Percentiles rank a stretch among this genome's conserved stretches.
Evolutionary conservation across 208 protist genomes (phyloP).

Genomic region (Leptomonas pyrrhocoris): DNA sequence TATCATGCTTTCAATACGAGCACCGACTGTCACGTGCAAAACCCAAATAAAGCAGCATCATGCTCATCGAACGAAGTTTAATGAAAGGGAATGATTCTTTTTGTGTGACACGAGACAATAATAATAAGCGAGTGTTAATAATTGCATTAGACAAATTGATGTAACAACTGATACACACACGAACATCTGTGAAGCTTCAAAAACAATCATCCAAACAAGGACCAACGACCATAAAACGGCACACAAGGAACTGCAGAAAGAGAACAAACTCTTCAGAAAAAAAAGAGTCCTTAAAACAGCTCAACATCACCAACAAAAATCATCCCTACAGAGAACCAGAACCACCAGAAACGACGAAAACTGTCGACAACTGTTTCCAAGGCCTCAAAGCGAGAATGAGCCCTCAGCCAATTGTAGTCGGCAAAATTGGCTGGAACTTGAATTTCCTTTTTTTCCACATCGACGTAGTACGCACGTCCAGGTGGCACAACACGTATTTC

Average conservation of each 20-base stretch:
- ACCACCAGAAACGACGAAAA: slow-evolving; percentile 81
- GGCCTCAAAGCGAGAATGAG: slow-evolving; percentile 65
- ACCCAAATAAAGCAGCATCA: neutral
- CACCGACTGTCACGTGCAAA: too few species aligned
- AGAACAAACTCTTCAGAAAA: neutral
- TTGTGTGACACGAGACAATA: neutral
- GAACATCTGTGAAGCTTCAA: neutral
- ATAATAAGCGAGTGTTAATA: neutral
- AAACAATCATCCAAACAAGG: neutral
- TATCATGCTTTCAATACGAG: too few species aligned
- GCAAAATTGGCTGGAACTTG: slow-evolving; percentile 87
- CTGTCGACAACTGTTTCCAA: slow-evolving; percentile 58
- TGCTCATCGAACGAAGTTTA: neutral
- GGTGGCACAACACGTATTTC: slow-evolving; percentile 73
- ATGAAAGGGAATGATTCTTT: neutral
- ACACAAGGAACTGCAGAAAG: too few species aligned
- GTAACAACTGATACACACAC: neutral
- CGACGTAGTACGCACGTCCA: slow-evolving; percentile 70
- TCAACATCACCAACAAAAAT: slow-evolving; percentile 85
- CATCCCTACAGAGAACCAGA: slow-evolving; percentile 83
- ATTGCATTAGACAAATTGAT: neutral
- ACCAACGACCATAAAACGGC: too few species aligned
- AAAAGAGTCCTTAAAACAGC: slow-evolving; percentile 29
- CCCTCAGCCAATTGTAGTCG: slow-evolving; percentile 82
- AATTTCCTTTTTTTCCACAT: slow-evolving; percentile 78